phyloP scores from a whole-genome alignment of 345 rosid genomes.

The Litchi chinensis region DNA sequence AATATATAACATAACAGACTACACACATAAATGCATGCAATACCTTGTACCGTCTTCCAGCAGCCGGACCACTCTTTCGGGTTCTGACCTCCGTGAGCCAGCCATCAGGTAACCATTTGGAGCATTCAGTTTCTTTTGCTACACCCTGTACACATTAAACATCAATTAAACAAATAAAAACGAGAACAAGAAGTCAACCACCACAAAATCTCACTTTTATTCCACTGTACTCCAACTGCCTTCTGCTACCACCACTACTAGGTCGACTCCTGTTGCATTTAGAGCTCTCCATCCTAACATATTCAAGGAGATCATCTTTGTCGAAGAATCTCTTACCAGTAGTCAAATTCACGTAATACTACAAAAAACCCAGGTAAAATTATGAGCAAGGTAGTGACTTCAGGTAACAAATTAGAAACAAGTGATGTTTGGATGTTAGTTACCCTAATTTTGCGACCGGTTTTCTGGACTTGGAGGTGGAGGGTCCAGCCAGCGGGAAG shows the following conservation, averaged over 20 bases:
- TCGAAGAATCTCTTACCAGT: constrained; percentile 49
- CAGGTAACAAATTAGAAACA: background rate
- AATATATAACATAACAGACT: background rate
- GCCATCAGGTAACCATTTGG: constrained; percentile 49
- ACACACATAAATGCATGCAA: constrained; percentile 3
- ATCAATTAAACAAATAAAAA: background rate
- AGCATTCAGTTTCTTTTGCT: constrained; percentile 19
- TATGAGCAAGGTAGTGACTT: background rate
- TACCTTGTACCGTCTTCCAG: constrained; percentile 45
- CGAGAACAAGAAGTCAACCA: too few relatives aligned
- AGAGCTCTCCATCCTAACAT: constrained; percentile 23
- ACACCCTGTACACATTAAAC: constrained; percentile 20
- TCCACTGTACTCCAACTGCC: constrained; percentile 14
- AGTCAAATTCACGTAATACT: constrained; percentile 46
- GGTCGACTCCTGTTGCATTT: constrained; percentile 18
- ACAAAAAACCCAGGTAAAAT: constrained; percentile 25
- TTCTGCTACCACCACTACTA: background rate
- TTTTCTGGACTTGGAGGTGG: constrained; percentile 39
- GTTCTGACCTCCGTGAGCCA: constrained; percentile 35
- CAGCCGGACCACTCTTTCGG: constrained; percentile 24
- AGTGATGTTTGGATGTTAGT: background rate
- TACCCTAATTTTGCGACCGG: constrained; percentile 57
- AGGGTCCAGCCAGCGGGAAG: constrained; percentile 59
- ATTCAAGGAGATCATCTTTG: constrained; percentile 50
- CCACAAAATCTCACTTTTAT: constrained; percentile 28